Evolutionary conservation across 2,329 filamentous ascomycete genomes (phyloP).

Genomic region (Hymenoscyphus fraxineus): DNA sequence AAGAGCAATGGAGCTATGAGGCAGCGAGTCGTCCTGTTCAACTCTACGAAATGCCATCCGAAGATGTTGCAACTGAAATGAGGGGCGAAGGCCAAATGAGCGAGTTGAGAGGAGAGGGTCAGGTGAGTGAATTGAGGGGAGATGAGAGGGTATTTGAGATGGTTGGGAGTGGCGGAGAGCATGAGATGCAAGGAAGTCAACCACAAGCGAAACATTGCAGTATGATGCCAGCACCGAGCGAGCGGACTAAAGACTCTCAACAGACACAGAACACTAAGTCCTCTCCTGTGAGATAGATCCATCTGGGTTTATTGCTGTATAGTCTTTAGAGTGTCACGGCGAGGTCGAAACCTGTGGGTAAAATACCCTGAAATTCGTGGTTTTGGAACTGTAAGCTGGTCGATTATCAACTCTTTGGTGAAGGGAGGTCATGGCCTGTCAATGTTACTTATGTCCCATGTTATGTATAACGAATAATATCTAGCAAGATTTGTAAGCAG

Average conservation of each 20-base stretch:
- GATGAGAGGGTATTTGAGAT: background rate
- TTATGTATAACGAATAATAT: too few relatives aligned
- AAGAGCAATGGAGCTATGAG: conserved; percentile 1
- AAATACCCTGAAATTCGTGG: too few relatives aligned
- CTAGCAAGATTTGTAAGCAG: too few relatives aligned
- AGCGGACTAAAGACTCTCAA: background rate
- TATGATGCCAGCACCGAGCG: conserved; percentile 3
- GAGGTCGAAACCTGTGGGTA: too few relatives aligned
- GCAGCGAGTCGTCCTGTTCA: conserved; percentile 2
- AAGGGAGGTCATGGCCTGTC: too few relatives aligned
- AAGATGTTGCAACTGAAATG: conserved; percentile 9
- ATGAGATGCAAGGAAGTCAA: background rate
- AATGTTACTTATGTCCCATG: too few relatives aligned
- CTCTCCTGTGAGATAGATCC: too few relatives aligned
- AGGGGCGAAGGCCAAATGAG: conserved; percentile 4
- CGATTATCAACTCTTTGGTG: too few relatives aligned
- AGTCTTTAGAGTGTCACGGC: too few relatives aligned
- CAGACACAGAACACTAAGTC: background rate
- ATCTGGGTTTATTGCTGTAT: too few relatives aligned
- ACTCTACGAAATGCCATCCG: conserved; percentile 12
- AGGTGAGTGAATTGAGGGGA: conserved; percentile 4
- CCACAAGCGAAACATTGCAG: background rate
- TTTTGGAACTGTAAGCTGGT: too few relatives aligned
- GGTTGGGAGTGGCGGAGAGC: background rate
- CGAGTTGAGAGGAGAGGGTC: conserved; percentile 5